A percentile compares a stretch with the other conserved stretches of the same genome.
These are phyloP conservation scores for Begonia fuchsioides DNA, from an alignment of 306 rosid species.

Conservation along the genomic window DNA sequence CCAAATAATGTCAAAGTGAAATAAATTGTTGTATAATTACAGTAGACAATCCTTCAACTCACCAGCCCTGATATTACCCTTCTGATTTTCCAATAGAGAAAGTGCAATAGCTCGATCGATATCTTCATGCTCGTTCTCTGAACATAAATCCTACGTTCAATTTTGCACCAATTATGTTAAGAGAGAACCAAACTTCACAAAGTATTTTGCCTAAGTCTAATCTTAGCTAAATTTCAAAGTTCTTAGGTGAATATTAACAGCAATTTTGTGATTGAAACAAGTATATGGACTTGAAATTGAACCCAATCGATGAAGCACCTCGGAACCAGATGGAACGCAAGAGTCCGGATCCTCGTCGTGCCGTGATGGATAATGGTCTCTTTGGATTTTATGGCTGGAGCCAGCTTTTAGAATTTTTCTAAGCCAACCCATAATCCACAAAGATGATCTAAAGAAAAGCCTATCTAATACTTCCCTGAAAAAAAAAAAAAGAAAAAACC, in stretches of 20 bases:
- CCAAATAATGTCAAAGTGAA: neutral
- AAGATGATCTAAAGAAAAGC: constrained; percentile 6
- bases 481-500: neutral
- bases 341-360: constrained; percentile 37
- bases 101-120: constrained; percentile 79
- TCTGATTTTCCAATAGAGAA: constrained; percentile 59
- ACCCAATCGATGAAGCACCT: constrained; percentile 27
- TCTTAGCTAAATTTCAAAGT: no score
- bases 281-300: neutral
- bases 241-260: no score
- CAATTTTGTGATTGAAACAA: no score
- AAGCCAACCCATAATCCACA: constrained; percentile 11
- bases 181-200: no score
- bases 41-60: constrained; percentile 20
- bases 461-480: constrained; percentile 7
- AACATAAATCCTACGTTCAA: constrained; percentile 58
- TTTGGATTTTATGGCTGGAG: constrained; percentile 14
- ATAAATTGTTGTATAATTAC: neutral
- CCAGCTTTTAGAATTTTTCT: constrained; percentile 15
- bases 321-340: constrained; percentile 52
- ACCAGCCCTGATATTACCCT: constrained; percentile 42
- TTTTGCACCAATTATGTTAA: no score
- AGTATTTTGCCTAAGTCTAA: no score
- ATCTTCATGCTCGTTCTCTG: constrained; percentile 63
- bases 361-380: constrained; percentile 32